Base-by-base conservation (phyloP, 768 basidiomycete species). In the Gymnopilus dilepis region DNA sequence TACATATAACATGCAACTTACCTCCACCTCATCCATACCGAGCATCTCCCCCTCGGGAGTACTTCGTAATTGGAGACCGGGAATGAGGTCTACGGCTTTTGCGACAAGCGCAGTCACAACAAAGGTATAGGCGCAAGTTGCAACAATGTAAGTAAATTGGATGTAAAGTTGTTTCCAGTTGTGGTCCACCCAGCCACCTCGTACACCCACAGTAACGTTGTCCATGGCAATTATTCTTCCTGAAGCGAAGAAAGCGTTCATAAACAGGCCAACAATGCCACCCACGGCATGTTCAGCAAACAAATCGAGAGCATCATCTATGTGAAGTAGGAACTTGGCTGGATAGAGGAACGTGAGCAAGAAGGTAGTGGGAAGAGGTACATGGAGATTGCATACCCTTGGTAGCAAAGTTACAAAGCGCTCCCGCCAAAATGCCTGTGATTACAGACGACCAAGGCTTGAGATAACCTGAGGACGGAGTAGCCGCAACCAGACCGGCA, bases 241-340 rank as follows among this genome's bases (percentile, higher is more conserved):
- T 21, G 89, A 85, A 15, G 89, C 94, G 67, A 95, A 94, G 67
- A 95, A 81, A 15, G 77, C 93, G 59, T 91, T 94, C 65, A 82
- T 64, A 50, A 93, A 70, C 15, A 92, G 80, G 42, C 93, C 95
- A 54, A 92, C 75, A 40, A 92, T 85, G 24, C 94, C 92, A 6
- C 93, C 94, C 40, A 96, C 77, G 37, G 90, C 95, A 78, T 97
- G 95, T 68, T 93, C 88, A 17, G 95, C 94, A 72, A 94, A 96
- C 45, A 95, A 84, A 81, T 98, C 95, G 52, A 97, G 88, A 0
- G 94, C 87, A 69, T 97, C 95, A 71, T 97, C 95, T 57, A 95
- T 84, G 17, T 78, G 76, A 56, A 95, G 62, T 33, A 90, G 69
- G 65, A 84, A 83, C 75, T 92, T 92, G 22, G 90, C 90, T 92